phyloP scores from a whole-genome alignment of 371 early-diverging fungal genomes.

The Mucor saturninus region DNA sequence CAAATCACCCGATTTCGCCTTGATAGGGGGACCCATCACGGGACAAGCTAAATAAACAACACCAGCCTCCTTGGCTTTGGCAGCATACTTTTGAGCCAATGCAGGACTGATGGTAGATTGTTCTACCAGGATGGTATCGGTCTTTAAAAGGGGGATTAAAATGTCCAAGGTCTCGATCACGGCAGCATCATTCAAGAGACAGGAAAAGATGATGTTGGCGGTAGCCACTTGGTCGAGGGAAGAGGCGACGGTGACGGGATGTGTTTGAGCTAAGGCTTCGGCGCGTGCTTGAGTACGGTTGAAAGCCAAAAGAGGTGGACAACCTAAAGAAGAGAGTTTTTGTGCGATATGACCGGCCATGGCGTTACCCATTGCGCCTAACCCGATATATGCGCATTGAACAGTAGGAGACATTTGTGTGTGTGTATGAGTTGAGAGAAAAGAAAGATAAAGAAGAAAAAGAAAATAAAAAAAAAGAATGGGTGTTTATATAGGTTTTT shows the following conservation, averaged over 20 bases:
- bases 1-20: slow-evolving; percentile 37
- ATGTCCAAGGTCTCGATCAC: slow-evolving; percentile 36
- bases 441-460: slow-evolving; percentile 7
- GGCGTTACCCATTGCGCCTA: slow-evolving; percentile 59
- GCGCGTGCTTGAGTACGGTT: slow-evolving; percentile 59
- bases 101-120: slow-evolving; percentile 47
- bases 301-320: slow-evolving; percentile 46
- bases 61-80: slow-evolving; percentile 14
- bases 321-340: slow-evolving; percentile 16
- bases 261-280: slow-evolving; percentile 26
- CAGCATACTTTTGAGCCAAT: slow-evolving; percentile 18
- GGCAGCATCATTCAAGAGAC: slow-evolving; percentile 54
- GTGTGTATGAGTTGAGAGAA: background rate
- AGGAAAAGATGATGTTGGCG: slow-evolving; percentile 54
- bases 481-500: too few species aligned
- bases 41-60: slow-evolving; percentile 42
- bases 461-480: background rate
- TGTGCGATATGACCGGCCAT: slow-evolving; percentile 52
- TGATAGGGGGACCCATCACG: slow-evolving; percentile 48
- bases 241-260: slow-evolving; percentile 32
- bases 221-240: slow-evolving; percentile 38
- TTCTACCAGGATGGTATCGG: slow-evolving; percentile 44
- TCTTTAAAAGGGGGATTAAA: slow-evolving; percentile 30
- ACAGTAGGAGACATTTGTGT: slow-evolving; percentile 12
- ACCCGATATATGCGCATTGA: slow-evolving; percentile 58